Base-by-base conservation (phyloP, 805 yeast genomes). In the Pichia phayaonensis region DNA sequence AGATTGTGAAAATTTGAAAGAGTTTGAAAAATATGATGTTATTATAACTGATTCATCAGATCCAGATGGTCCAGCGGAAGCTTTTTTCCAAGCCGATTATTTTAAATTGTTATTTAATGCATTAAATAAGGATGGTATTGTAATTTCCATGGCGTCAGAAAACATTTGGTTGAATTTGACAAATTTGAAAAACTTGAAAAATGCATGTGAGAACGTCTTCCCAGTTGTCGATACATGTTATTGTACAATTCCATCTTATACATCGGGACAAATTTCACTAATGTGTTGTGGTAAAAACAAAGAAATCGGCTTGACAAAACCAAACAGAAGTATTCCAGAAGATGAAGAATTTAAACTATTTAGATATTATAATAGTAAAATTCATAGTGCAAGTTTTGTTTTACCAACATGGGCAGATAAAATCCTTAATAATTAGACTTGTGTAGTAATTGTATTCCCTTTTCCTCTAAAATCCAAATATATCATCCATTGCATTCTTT, bases 51-150 rank as follows among this genome's bases (percentile, higher is more conserved):
- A 90, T 66, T 86, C 96, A 2, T 84, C 95, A 2, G 97, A 90
- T 66, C 97, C 97, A 1, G 97, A 90, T 59, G 97, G 71, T 8
- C 97, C 97, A 7, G 97, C 97, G 1, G 95, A 83, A 60, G 86
- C 86, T 20, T 86, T 90, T 59, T 90, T 90, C 71, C 87, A 88
- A 65, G 74, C 76, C 53, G 79, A 76, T 50, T 90, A 90, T 70
- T 90, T 89, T 68, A 72, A 80, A 60, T 70, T 90, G 49, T 70
- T 90, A 51, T 61, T 71, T 54, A 74, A 76, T 51, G 86, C 94
- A 5, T 74, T 90, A 49, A 77, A 76, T 43, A 72, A 73, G 2
- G 71, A 81, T 54, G 83, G 84, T 26, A 53, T 66, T 29, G 80
- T 89, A 38, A 84, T 89, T 45, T 84, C 90, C 44, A 84, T 89